Base-by-base conservation (phyloP, 768 basidiomycete species). In the Pisolithus orientalis region DNA sequence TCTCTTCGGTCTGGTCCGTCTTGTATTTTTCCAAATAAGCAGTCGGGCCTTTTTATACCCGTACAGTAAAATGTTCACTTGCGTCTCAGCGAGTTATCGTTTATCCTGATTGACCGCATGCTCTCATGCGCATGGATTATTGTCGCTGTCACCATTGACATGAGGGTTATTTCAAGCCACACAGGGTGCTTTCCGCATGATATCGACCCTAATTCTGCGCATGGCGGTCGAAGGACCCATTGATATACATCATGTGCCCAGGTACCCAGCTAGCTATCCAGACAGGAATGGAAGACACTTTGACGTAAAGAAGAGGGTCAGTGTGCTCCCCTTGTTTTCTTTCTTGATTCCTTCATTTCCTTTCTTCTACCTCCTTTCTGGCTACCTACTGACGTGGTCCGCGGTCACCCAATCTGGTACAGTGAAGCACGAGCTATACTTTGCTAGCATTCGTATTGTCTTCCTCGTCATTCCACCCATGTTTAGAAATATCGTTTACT, bases 211-310 rank as follows among this genome's bases (percentile, higher is more conserved):
- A 0, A 71, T 87, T 61, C 52, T 21, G 21, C 21, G 21, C 21
- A 21, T 2, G 21, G 21, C 21, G 21, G 21, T 21, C 21, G 21
- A 21, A 71, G 29, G 79, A 83, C 39, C 73, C 72, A 60, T 31
- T 87, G 39, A 65, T 85, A 51, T 80, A 82, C 0, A 71, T 78
- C 56, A 55, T 91, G 24, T 87, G 86, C 61, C 76, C 91, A 7
- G 90, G 90, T 2, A 83, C 92, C 46, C 90, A 89, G 1, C 89
- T 84, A 66, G 65, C 91, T 51, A 79, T 48, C 79, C 81, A 48
- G 60, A 75, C 34, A 62, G 59, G 10, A 69, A 74, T 40, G 66
- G 72, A 53, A 75, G 76, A 43, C 65, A 79, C 16, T 60, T 76
- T 29, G 86, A 88, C 62, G 77, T 82, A 46, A 87, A 88, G 64